phyloP scores from a whole-genome alignment of 2,329 filamentous ascomycete genomes.

The Talaromyces atroroseus region DNA sequence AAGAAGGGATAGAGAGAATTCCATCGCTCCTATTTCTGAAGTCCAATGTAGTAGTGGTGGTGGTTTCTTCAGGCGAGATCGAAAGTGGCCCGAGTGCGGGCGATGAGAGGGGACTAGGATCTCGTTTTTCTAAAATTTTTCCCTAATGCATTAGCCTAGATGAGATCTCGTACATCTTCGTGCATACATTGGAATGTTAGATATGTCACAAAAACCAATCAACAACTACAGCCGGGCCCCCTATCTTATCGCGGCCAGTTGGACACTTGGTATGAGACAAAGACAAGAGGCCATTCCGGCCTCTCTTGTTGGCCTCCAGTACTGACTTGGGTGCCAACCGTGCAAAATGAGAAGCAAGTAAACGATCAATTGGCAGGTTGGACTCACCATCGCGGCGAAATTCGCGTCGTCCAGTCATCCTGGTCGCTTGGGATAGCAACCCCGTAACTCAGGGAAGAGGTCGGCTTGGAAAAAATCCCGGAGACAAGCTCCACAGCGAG shows the following conservation, averaged over 20 bases:
- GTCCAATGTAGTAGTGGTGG: slow-evolving; percentile 21
- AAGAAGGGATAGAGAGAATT: slow-evolving; percentile 41
- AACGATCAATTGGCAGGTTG: background rate
- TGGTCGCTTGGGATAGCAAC: slow-evolving; percentile 10
- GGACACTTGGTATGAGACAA: background rate
- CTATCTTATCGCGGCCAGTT: slow-evolving; percentile 11
- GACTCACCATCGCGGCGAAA: slow-evolving; percentile 37
- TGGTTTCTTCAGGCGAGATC: slow-evolving; percentile 30
- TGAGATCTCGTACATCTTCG: slow-evolving; percentile 2
- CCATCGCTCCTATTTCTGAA: slow-evolving; percentile 47
- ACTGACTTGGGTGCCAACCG: background rate
- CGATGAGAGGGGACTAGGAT: slow-evolving; percentile 34
- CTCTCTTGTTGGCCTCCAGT: background rate
- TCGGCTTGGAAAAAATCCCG: slow-evolving; percentile 4
- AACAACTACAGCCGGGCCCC: background rate
- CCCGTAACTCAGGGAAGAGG: slow-evolving; percentile 3
- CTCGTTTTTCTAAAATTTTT: slow-evolving; percentile 23
- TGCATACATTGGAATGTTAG: slow-evolving; percentile 11
- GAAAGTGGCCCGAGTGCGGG: slow-evolving; percentile 32
- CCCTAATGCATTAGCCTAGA: slow-evolving; percentile 7
- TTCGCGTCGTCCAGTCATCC: slow-evolving; percentile 31
- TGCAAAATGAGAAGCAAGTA: slow-evolving; percentile 4
- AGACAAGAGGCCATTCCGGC: background rate
- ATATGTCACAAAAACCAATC: slow-evolving; percentile 11
- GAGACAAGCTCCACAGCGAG: slow-evolving; percentile 20